Conservation (phyloP, 306 rosid species). For the Acacia crassicarpa region DNA sequence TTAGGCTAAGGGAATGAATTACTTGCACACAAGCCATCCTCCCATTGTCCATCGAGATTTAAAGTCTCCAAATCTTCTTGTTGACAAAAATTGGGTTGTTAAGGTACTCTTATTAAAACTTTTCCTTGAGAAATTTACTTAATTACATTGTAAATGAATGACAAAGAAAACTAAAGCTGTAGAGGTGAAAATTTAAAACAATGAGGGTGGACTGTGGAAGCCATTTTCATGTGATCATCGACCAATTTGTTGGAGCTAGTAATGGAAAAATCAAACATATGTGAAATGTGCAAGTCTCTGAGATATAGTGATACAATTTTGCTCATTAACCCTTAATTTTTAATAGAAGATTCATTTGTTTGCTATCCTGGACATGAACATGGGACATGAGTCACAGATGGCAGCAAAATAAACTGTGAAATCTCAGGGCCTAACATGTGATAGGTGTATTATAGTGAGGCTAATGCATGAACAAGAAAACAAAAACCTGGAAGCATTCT, state of each 20-base stretch:
- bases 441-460: neutral
- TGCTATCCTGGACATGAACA: neutral
- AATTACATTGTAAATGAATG: slow-evolving; percentile 2
- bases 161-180: slow-evolving; percentile 4
- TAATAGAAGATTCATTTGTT: neutral
- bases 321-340: neutral
- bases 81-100: slow-evolving; percentile 95
- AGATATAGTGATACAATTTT: neutral
- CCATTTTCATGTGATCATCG: slow-evolving; percentile 3
- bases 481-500: neutral
- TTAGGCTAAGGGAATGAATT: slow-evolving; percentile 99
- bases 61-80: slow-evolving; percentile 97
- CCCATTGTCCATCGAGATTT: slow-evolving; percentile 95
- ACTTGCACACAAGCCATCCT: slow-evolving; percentile 97
- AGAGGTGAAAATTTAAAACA: slow-evolving; percentile 1
- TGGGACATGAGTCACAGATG: neutral
- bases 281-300: slow-evolving; percentile 6
- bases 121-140: slow-evolving; percentile 23
- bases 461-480: neutral
- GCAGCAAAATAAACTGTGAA: neutral
- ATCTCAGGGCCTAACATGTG: neutral
- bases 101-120: slow-evolving; percentile 59
- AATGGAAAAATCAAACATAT: slow-evolving; percentile 9
- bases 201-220: slow-evolving; percentile 10
- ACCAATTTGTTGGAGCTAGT: slow-evolving; percentile 9